Conservation (phyloP, 192 early-diverging fungal species). For the Chytriomyces confervae region DNA sequence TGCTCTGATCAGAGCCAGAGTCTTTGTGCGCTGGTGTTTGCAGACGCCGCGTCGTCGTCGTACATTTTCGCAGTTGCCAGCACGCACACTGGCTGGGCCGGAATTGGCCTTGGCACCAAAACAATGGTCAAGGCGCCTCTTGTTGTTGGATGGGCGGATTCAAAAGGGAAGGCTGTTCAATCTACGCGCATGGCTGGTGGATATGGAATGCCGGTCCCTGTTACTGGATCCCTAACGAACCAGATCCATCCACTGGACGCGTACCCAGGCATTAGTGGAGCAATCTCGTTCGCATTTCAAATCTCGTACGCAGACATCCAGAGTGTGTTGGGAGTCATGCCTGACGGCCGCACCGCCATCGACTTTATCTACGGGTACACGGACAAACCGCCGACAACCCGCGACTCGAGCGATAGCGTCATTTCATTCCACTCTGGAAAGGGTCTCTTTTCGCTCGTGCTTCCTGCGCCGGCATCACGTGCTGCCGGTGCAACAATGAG, state of each 20-base stretch:
- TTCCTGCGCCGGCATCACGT: no score
- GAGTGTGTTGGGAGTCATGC: background rate
- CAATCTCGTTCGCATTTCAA: background rate
- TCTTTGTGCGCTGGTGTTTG: background rate
- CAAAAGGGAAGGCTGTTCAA: background rate
- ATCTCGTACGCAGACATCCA: background rate
- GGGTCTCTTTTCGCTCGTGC: slow-evolving; percentile 13
- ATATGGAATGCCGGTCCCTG: background rate
- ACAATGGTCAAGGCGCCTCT: background rate
- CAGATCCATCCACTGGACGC: no score
- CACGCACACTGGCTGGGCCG: background rate
- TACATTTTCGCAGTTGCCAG: background rate
- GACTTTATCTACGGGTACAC: slow-evolving; percentile 9
- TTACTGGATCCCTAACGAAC: background rate
- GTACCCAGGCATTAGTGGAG: background rate
- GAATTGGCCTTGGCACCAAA: background rate
- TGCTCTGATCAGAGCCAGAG: no score
- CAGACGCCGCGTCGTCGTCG: background rate
- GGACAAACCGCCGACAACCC: background rate
- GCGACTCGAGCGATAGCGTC: background rate
- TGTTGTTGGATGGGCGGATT: slow-evolving; percentile 13
- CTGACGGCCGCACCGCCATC: background rate
- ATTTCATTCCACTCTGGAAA: background rate
- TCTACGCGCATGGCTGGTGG: background rate
- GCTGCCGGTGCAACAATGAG: no score